Evolutionary conservation across 495 filamentous ascomycete species (phyloP).

Genomic region (Chaetomium cochliodes): DNA sequence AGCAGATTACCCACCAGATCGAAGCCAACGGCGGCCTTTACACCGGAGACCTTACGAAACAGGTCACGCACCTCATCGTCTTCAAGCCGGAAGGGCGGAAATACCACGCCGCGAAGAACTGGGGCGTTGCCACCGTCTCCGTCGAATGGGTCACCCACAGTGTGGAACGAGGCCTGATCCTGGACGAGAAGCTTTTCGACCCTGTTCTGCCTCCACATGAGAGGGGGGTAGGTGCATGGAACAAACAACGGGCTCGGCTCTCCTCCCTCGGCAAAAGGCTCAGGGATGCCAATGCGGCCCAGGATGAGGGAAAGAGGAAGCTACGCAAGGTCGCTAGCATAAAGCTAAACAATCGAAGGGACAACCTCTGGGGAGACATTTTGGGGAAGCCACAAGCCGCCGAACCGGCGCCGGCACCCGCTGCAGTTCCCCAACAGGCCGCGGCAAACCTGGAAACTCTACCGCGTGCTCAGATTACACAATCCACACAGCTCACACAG

Average conservation of each 20-base stretch:
- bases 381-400: constrained; percentile 45
- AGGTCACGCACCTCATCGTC: constrained; percentile 85
- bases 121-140: constrained; percentile 74
- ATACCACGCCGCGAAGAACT: constrained; percentile 77
- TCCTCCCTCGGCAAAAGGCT: constrained; percentile 42
- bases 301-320: constrained; percentile 60
- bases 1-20: constrained; percentile 60
- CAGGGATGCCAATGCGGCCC: constrained; percentile 32
- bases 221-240: constrained; percentile 79
- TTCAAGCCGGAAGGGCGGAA: constrained; percentile 77
- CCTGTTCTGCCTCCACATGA: constrained; percentile 64
- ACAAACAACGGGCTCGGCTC: constrained; percentile 47
- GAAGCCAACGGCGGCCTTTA: constrained; percentile 73
- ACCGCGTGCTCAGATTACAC: constrained; percentile 13
- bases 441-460: constrained; percentile 18
- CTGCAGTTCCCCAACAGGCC: not conserved
- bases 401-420: constrained; percentile 21
- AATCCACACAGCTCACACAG: constrained; percentile 16
- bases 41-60: constrained; percentile 77
- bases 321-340: constrained; percentile 77
- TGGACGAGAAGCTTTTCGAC: constrained; percentile 82
- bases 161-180: constrained; percentile 84
- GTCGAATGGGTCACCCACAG: constrained; percentile 85
- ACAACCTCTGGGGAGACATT: constrained; percentile 86
- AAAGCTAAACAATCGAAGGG: constrained; percentile 73